These are phyloP conservation scores for Claviceps sorghi DNA, from an alignment of 2,329 filamentous ascomycete genomes.

Conservation along the genomic window DNA sequence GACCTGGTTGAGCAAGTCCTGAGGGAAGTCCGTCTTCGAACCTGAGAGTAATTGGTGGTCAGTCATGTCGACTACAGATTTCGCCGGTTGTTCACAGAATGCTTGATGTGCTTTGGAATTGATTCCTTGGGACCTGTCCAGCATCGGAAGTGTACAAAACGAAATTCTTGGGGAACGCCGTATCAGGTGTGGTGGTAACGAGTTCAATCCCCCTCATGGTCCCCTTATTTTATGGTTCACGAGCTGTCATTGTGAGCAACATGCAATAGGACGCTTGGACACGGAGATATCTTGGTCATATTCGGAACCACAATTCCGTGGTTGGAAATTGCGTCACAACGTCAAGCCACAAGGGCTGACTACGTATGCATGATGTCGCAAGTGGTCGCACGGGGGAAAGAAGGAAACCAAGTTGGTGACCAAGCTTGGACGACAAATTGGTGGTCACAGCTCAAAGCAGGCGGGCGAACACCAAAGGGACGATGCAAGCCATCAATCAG, in stretches of 20 bases:
- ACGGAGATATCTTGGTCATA: neutral
- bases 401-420: neutral
- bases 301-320: neutral
- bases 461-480: neutral
- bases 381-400: neutral
- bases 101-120: neutral
- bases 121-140: neutral
- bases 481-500: slow-evolving; percentile 3
- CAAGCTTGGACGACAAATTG: neutral
- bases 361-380: slow-evolving; percentile 1
- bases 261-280: neutral
- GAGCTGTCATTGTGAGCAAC: neutral
- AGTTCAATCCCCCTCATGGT: neutral
- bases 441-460: neutral
- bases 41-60: slow-evolving; percentile 34
- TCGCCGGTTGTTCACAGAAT: neutral
- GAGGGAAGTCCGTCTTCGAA: slow-evolving; percentile 81
- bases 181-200: neutral
- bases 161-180: neutral
- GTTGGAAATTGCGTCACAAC: neutral
- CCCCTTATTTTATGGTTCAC: neutral
- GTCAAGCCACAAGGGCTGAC: neutral
- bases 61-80: slow-evolving; percentile 1
- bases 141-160: neutral
- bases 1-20: slow-evolving; percentile 68